Evolutionary conservation across 2,329 filamentous ascomycete species (phyloP).

Genomic region (Bipolaris zeicola): DNA sequence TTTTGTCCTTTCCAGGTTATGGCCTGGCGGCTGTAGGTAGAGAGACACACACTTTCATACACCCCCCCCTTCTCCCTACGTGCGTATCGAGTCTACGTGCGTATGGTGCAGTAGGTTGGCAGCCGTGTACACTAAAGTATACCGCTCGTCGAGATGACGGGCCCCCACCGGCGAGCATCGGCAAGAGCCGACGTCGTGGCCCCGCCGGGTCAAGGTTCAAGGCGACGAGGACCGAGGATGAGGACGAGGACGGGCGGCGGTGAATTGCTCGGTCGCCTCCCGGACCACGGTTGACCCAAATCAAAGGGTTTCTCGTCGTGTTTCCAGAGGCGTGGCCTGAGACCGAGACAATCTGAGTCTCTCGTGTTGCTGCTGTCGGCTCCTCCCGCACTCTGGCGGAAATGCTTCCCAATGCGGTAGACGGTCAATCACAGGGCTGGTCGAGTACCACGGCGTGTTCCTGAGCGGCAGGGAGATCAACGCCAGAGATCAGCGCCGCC

Average conservation of each 20-base stretch:
- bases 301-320: neutral
- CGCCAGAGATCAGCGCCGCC: constrained; percentile 13
- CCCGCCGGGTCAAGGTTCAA: neutral
- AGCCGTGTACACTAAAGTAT: neutral
- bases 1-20: neutral
- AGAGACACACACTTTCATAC: neutral
- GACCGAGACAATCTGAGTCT: neutral
- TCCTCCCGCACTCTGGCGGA: constrained; percentile 10
- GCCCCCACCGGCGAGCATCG: constrained; percentile 7
- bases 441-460: constrained; percentile 5
- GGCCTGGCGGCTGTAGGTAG: neutral
- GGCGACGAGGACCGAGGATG: neutral
- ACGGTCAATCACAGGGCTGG: constrained; percentile 1
- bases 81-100: neutral
- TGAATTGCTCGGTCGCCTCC: constrained; percentile 4
- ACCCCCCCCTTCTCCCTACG: neutral
- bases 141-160: neutral
- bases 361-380: constrained; percentile 3
- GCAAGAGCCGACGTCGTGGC: neutral
- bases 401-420: constrained; percentile 3
- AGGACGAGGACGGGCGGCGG: neutral
- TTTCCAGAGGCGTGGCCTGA: neutral
- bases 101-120: neutral
- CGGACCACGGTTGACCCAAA: neutral
- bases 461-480: constrained; percentile 14